Conservation (phyloP, 2,329 filamentous ascomycete species). For the Venturiaceae sp. region DNA sequence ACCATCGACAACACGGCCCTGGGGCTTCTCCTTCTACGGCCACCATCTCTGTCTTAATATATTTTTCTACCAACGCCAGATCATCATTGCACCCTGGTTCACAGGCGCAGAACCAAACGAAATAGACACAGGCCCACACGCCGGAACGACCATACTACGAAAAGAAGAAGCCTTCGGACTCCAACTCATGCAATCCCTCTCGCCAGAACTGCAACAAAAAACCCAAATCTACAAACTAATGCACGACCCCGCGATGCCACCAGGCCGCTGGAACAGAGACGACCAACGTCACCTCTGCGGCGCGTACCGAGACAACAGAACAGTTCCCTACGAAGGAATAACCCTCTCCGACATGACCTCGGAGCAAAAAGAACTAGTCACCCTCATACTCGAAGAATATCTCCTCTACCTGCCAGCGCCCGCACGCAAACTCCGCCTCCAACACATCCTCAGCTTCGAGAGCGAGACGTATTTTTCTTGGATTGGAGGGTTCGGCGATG, state of each 20-base stretch:
- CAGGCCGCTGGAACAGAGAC: constrained; percentile 68
- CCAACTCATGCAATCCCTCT: constrained; percentile 58
- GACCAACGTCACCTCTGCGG: constrained; percentile 72
- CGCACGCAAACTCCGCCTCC: constrained; percentile 45
- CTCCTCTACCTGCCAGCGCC: constrained; percentile 54
- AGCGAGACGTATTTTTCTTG: constrained; percentile 71
- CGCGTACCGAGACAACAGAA: constrained; percentile 67
- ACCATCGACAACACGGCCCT: constrained; percentile 48
- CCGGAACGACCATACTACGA: constrained; percentile 56
- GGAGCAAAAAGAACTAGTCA: constrained; percentile 44
- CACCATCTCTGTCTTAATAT: constrained; percentile 69
- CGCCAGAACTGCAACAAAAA: constrained; percentile 30
- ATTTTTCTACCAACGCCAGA: constrained; percentile 55
- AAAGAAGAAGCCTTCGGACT: constrained; percentile 55
- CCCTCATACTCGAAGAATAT: constrained; percentile 53
- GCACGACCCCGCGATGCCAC: constrained; percentile 45
- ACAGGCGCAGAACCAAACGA: constrained; percentile 72
- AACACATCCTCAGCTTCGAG: constrained; percentile 45
- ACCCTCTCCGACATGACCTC: constrained; percentile 38
- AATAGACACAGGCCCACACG: constrained; percentile 55
- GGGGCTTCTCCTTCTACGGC: constrained; percentile 69
- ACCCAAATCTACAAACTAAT: constrained; percentile 52
- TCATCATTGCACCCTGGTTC: constrained; percentile 65
- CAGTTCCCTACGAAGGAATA: constrained; percentile 64
- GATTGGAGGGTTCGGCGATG: constrained; percentile 60